Conservation (phyloP, 805 yeast genomes). For the Komagataella kurtzmanii region DNA sequence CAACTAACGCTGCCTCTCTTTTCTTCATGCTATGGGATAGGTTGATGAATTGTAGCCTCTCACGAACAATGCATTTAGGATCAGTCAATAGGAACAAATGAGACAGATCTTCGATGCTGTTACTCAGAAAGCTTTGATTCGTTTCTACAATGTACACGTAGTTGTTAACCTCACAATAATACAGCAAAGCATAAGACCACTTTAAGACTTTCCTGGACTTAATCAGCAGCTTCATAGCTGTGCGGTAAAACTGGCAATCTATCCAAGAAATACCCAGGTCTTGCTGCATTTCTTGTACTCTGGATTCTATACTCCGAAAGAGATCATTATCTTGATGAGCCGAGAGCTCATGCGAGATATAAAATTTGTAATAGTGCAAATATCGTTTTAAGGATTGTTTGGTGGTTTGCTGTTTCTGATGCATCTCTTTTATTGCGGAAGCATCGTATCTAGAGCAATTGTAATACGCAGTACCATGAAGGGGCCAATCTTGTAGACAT, state of each 20-base stretch:
- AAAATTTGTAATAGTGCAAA: constrained; percentile 62
- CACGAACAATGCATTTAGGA: constrained; percentile 6
- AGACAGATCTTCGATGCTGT: constrained; percentile 16
- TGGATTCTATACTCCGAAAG: constrained; percentile 45
- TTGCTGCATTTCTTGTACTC: constrained; percentile 55
- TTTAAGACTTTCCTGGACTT: constrained; percentile 65
- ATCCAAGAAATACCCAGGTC: constrained; percentile 64
- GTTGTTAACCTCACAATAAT: constrained; percentile 36
- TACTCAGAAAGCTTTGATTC: constrained; percentile 27
- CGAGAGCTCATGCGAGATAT: constrained; percentile 64
- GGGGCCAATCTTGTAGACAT: constrained; percentile 64
- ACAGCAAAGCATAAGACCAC: constrained; percentile 86
- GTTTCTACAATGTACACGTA: constrained; percentile 54
- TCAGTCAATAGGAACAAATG: constrained; percentile 19
- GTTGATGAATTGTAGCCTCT: constrained; percentile 5
- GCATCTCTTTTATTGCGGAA: constrained; percentile 22
- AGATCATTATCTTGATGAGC: constrained; percentile 58
- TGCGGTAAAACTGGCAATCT: constrained; percentile 73
- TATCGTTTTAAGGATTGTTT: constrained; percentile 47
- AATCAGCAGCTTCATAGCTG: constrained; percentile 50
- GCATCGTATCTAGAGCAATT: constrained; percentile 51
- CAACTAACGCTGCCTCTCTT: constrained; percentile 1
- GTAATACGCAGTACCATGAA: constrained; percentile 51
- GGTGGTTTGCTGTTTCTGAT: constrained; percentile 26
- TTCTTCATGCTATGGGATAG: constrained; percentile 6